Evolutionary conservation across 225 moss, liverwort and hornwort genomes (phyloP).

Genomic region (Pseudoscleropodium purum): DNA sequence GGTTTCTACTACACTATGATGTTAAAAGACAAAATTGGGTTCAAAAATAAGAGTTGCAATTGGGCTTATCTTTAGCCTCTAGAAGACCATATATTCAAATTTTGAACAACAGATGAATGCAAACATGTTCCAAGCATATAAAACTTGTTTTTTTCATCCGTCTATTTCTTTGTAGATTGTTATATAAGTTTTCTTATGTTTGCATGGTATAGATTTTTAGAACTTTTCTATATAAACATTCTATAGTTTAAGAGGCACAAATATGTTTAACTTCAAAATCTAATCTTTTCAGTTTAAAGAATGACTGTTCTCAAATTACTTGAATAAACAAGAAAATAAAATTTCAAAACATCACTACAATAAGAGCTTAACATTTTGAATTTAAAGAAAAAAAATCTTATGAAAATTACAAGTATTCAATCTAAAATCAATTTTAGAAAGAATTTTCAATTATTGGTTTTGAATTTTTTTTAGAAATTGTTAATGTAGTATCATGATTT

Average conservation of each 20-base stretch:
- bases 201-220: background rate
- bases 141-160: background rate
- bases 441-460: background rate
- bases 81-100: rapidly evolving
- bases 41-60: background rate
- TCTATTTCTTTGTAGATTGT: background rate
- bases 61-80: background rate
- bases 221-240: background rate
- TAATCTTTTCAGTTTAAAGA: background rate
- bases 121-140: rapidly evolving
- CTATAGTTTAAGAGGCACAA: background rate
- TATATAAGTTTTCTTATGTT: background rate
- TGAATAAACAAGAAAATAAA: background rate
- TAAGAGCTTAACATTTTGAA: background rate
- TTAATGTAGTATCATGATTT: background rate
- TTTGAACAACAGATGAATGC: background rate
- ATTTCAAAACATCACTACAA: background rate
- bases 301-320: background rate
- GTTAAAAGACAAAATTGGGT: background rate
- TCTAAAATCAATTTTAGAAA: background rate
- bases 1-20: background rate
- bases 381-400: background rate
- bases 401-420: background rate
- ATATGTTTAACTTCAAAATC: background rate
- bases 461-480: background rate